phyloP scores from a whole-genome alignment of 768 basidiomycete genomes.

The Lactarius quietus region DNA sequence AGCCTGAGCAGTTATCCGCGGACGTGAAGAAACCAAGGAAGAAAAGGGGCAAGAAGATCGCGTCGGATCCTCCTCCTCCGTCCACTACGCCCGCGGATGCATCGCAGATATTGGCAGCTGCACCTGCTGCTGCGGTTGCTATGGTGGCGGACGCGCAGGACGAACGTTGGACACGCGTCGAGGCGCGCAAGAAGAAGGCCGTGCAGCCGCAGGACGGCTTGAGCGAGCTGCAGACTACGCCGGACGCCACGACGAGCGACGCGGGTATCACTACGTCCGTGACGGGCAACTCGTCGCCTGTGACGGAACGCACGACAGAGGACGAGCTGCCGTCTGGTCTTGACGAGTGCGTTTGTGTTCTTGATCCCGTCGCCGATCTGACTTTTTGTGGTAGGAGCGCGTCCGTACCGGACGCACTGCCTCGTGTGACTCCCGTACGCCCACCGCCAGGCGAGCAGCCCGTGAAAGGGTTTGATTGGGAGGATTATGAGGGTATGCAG shows the following conservation, averaged over 20 bases:
- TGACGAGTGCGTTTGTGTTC: constrained; percentile 55
- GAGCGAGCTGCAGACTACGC: constrained; percentile 13
- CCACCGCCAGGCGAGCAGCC: constrained; percentile 56
- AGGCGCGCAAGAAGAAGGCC: constrained; percentile 38
- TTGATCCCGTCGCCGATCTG: constrained; percentile 12
- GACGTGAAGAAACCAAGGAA: constrained; percentile 46
- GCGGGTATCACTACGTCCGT: constrained; percentile 47
- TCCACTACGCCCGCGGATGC: constrained; percentile 11
- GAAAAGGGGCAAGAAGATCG: constrained; percentile 35
- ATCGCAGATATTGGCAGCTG: constrained; percentile 27
- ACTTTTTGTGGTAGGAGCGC: constrained; percentile 34
- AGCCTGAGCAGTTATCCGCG: not conserved
- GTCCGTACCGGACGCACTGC: constrained; percentile 36
- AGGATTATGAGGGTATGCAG: constrained; percentile 70
- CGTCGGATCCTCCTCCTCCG: constrained; percentile 31
- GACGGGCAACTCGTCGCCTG: constrained; percentile 41
- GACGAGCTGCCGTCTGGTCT: constrained; percentile 54
- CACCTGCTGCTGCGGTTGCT: constrained; percentile 27
- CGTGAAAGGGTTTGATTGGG: constrained; percentile 67
- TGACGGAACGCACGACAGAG: constrained; percentile 35
- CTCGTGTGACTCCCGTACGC: constrained; percentile 69
- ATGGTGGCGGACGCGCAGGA: constrained; percentile 51
- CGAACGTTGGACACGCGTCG: constrained; percentile 71
- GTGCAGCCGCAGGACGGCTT: constrained; percentile 1
- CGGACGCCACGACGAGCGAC: constrained; percentile 43